Conservation (phyloP, 1,284 basidiomycete genomes). For the Paramarasmius palmivorus region DNA sequence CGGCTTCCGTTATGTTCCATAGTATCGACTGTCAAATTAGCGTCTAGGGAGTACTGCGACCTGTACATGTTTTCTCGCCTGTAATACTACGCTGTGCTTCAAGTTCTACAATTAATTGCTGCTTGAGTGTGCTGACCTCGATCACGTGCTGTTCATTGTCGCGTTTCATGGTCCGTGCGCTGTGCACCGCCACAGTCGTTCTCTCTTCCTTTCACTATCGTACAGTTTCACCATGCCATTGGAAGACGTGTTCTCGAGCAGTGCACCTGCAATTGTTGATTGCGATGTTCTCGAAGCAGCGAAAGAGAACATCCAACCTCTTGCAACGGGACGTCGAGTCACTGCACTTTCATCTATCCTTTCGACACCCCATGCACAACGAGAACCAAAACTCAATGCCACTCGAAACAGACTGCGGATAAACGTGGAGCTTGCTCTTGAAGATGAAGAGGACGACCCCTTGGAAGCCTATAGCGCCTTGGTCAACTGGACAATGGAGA, state of each 20-base stretch:
- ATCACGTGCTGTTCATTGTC: not conserved
- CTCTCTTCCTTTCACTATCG: conserved; percentile 4
- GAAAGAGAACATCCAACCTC: conserved; percentile 82
- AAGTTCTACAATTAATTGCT: too few species aligned
- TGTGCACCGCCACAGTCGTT: not conserved
- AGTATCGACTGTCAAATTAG: too few species aligned
- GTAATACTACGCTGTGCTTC: too few species aligned
- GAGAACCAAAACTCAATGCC: conserved; percentile 64
- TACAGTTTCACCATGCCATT: conserved; percentile 17
- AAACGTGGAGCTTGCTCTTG: conserved; percentile 53
- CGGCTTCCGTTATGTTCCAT: conserved; percentile 50
- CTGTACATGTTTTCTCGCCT: too few species aligned
- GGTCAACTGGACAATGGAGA: conserved; percentile 72
- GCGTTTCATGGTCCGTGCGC: conserved; percentile 9
- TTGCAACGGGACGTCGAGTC: conserved; percentile 71
- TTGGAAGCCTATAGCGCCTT: conserved; percentile 63
- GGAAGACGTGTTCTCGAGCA: conserved; percentile 33
- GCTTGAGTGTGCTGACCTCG: too few species aligned
- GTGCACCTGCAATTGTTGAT: conserved; percentile 55
- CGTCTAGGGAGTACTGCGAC: too few species aligned
- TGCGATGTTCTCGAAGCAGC: conserved; percentile 79
- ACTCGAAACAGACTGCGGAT: conserved; percentile 59
- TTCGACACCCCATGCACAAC: conserved; percentile 70
- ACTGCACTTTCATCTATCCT: conserved; percentile 72
- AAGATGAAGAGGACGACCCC: conserved; percentile 54